Conservation (phyloP, 2,329 filamentous ascomycete species). For the Aspergillus floridensis region DNA sequence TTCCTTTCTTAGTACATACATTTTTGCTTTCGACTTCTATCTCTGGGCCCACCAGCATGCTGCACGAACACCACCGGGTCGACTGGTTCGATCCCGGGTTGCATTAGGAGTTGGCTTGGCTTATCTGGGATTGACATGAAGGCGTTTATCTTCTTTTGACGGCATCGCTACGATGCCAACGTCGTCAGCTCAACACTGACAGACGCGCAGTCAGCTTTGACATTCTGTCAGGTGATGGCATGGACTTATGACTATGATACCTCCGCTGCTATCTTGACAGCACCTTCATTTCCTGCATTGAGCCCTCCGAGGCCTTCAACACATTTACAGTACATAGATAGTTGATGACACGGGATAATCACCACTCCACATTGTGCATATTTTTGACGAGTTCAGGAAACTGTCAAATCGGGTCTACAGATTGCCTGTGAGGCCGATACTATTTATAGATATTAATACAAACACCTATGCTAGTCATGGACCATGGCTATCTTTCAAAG, state of each 20-base stretch:
- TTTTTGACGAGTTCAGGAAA: slow-evolving; percentile 12
- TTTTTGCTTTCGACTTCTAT: slow-evolving; percentile 16
- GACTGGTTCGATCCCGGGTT: slow-evolving; percentile 22
- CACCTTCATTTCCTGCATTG: neutral
- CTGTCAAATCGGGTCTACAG: neutral
- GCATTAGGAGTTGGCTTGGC: slow-evolving; percentile 19
- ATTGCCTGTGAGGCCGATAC: slow-evolving; percentile 5
- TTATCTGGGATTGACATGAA: slow-evolving; percentile 13
- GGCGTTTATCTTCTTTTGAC: slow-evolving; percentile 10
- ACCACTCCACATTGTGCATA: slow-evolving; percentile 14
- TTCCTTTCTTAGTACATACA: slow-evolving; percentile 8
- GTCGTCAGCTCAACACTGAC: neutral
- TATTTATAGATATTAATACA: slow-evolving; percentile 4
- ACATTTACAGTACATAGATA: neutral
- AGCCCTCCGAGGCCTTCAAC: neutral
- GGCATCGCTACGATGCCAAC: neutral
- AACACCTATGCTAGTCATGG: slow-evolving; percentile 2
- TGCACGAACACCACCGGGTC: slow-evolving; percentile 13
- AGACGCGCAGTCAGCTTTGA: neutral
- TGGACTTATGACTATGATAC: neutral
- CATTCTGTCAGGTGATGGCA: neutral
- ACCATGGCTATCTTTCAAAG: neutral
- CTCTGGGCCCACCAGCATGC: slow-evolving; percentile 11
- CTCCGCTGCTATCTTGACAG: neutral
- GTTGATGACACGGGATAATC: neutral